Evolutionary conservation across 2,329 filamentous ascomycete species (phyloP).

Genomic region (Knufia fluminis): DNA sequence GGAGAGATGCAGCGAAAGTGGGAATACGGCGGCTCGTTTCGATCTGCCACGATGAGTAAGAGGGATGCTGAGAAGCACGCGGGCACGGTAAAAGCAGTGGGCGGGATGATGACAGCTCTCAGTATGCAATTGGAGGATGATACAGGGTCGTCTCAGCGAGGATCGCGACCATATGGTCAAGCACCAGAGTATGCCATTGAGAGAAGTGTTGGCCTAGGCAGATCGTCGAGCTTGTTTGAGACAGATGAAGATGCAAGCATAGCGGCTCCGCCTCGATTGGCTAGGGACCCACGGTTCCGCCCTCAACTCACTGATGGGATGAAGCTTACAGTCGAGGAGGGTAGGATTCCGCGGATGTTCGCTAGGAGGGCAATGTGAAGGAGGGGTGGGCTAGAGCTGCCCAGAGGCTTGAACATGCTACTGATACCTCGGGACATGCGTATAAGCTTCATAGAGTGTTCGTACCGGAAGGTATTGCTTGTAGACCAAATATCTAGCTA

Average conservation of each 20-base stretch:
- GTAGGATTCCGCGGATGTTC: constrained; percentile 2
- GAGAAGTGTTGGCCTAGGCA: constrained; percentile 11
- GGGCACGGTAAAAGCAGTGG: constrained; percentile 14
- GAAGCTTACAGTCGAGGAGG: constrained; percentile 16
- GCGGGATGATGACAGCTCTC: constrained; percentile 17
- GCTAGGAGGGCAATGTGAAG: not conserved
- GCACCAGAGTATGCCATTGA: constrained; percentile 20
- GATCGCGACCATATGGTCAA: constrained; percentile 14
- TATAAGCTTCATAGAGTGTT: too few species aligned
- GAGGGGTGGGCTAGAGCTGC: too few species aligned
- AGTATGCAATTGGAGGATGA: constrained; percentile 2
- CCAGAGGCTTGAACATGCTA: too few species aligned
- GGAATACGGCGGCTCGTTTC: constrained; percentile 3
- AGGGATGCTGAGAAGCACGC: constrained; percentile 11
- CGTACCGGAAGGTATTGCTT: too few species aligned
- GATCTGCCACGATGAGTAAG: constrained; percentile 5
- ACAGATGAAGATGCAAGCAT: constrained; percentile 15
- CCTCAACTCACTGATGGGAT: constrained; percentile 16
- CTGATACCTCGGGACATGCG: too few species aligned
- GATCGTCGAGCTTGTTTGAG: constrained; percentile 20
- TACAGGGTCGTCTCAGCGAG: not conserved
- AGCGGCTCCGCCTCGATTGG: constrained; percentile 19
- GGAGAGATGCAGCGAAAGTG: constrained; percentile 6
- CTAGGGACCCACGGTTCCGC: constrained; percentile 21
- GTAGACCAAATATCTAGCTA: not conserved